Evolutionary conservation across 108 stramenopile species (phyloP), one percentile per base, ranked within the genome.

Genomic region (Nitzschia putrida): DNA sequence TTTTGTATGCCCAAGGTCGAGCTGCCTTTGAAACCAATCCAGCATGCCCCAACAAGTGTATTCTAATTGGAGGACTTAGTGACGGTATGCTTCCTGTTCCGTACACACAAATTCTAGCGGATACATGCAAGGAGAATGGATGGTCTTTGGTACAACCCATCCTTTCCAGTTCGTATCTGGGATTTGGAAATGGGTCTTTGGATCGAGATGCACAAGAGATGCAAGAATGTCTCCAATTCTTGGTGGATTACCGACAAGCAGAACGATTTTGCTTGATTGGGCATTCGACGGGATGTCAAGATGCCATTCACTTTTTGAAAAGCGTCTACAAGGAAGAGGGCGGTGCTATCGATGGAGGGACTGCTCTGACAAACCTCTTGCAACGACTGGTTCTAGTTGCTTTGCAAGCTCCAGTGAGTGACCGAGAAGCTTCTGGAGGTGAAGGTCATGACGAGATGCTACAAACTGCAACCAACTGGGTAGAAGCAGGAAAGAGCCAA

Each of bases 271-370:
- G 87, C 7, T 56, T 98, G 14, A 89, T 98, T 3, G 97, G 97
- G 5, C 96, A 98, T 80, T 91, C 89, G 9, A 97, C 97, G 0
- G 97, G 97, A 38, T 96, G 94, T 78, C 97, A 98, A 71, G 86
- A 94, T 72, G 79, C 87, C 7, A 82, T 96, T 8, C 85, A 94
- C 66, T 96, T 89, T 69, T 66, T 96, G 69, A 76, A 89, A 51
- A 38, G 78, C 49, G 91, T 13, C 20, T 9, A 41, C 25, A 24
- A 20, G 8, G 8, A 55, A 12, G 40, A 47, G 8, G 29, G 29
- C 1, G 26, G n/a, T 42, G 53, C 8, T 37, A 22, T 10, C 13
- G 22, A 13, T 8, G 57, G 8, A 2, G 38, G 14, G 16, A 14
- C 67, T 8, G 16, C 54, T 10, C 34, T 42, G 29, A 2, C 57